Evolutionary conservation across 164 flowering plant genomes (phyloP).

Genomic region (Macadamia integrifolia): DNA sequence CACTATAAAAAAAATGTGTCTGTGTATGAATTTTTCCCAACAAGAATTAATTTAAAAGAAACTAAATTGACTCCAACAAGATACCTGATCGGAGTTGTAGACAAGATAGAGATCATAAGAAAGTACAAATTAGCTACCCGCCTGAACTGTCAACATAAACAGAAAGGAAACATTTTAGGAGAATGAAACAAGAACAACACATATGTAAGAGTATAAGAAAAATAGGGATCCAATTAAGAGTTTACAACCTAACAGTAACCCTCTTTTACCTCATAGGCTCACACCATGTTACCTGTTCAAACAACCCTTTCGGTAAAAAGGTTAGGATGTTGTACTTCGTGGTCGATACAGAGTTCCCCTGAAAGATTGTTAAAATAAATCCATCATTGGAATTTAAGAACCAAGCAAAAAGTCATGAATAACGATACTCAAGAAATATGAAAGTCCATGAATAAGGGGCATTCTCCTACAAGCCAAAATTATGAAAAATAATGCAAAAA

Average conservation of each 20-base stretch:
- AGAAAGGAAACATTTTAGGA: constrained; percentile 17
- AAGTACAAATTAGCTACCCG: constrained; percentile 96
- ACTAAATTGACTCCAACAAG: constrained; percentile 3
- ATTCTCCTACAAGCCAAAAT: too few relatives aligned
- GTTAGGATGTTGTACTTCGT: constrained; percentile 84
- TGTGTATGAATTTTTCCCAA: too few relatives aligned
- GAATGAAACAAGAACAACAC: neutral
- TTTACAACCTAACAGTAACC: neutral
- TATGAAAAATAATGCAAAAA: neutral
- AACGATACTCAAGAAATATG: too few relatives aligned
- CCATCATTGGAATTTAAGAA: neutral
- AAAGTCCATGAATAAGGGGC: too few relatives aligned
- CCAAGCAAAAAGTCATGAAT: too few relatives aligned
- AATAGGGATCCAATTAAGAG: neutral
- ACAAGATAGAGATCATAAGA: constrained; percentile 87
- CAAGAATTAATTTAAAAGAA: neutral
- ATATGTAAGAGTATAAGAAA: neutral
- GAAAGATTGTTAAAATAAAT: constrained; percentile 17
- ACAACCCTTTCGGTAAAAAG: constrained; percentile 90
- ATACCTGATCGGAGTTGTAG: constrained; percentile 92
- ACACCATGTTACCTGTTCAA: constrained; percentile 71
- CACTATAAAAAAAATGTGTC: too few relatives aligned
- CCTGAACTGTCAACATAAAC: constrained; percentile 76
- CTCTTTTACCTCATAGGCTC: neutral
- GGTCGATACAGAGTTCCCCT: constrained; percentile 94